Conservation (phyloP, 495 filamentous ascomycete species). For the Penicillium waksmanii region DNA sequence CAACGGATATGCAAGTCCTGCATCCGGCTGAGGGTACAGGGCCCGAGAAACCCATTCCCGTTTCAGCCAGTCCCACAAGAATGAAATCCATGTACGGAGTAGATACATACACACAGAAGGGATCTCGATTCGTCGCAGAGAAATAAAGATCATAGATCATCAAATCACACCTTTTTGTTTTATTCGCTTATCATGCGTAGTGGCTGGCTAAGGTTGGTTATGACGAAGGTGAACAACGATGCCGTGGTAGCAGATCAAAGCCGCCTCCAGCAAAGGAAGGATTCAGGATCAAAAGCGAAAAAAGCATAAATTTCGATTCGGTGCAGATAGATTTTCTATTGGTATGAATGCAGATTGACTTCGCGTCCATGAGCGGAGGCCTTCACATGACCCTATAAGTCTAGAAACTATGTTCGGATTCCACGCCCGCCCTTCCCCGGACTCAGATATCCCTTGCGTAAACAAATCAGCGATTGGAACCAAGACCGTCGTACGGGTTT, state of each 20-base stretch:
- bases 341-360: conserved; percentile 23
- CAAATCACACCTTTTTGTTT: not conserved
- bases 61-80: conserved; percentile 16
- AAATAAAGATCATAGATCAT: too few relatives aligned
- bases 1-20: conserved; percentile 30
- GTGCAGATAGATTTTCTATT: not conserved
- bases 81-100: not conserved
- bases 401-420: conserved; percentile 27
- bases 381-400: conserved; percentile 26
- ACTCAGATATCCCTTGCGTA: conserved; percentile 27
- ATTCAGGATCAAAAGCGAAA: too few relatives aligned
- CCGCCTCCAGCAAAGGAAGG: not conserved
- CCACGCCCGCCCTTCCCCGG: conserved; percentile 24
- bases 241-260: not conserved
- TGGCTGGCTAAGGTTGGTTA: not conserved
- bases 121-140: not conserved
- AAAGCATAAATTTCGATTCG: not conserved
- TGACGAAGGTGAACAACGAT: conserved; percentile 1
- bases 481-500: not conserved
- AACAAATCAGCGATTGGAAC: conserved; percentile 20
- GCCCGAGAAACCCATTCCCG: conserved; percentile 19
- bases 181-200: not conserved
- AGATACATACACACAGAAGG: too few relatives aligned
- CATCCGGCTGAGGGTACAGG: conserved; percentile 26
- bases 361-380: conserved; percentile 14